Evolutionary conservation across 1,284 basidiomycete species (phyloP), one percentile per base, ranked within the genome.

Genomic region (Phylloboletellus chloephorus): DNA sequence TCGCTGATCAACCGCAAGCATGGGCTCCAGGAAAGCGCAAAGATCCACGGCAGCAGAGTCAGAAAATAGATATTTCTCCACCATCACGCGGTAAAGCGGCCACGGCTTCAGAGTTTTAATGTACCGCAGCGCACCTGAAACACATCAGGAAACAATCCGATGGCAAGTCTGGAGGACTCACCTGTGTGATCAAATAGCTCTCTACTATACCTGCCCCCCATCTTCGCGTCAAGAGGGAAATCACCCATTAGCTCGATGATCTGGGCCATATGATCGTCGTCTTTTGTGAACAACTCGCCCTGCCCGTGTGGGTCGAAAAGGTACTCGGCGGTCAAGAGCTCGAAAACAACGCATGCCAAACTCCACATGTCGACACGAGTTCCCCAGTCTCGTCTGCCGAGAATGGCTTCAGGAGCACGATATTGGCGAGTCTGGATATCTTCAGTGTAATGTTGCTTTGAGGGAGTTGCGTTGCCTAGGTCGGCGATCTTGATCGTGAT

Each of bases 351-450:
- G 61, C 88, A 91, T 30, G 87, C 88, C 10, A 88, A 79, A 49
- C 83, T 88, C 91, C 91, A 95, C 29, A 94, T 76, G 63, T 95
- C 91, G 16, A 80, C 91, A 33, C 78, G 78, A 20, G 79, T 71
- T 44, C 85, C 87, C 91, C 91, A 95, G 57, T 92, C 90, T 28
- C 78, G 79, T 37, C 79, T 74, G 17, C 92, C 91, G 12, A 94
- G 67, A 53, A 95, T 93, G 32, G 89, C 91, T 62, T 95, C 91
- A 4, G 92, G 92, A 23, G 85, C 79, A 46, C 91, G 83, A 62
- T 95, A 95, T 60, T 95, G 92, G 22, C 92, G 75, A 24, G 92
- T 95, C 66, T 95, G 92, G 49, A 95, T 95, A 61, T 94, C 91
- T 57, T 94, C 89, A 8, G 90, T 93, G 57, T 79, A 94, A 60